A percentile compares a stretch with the other conserved stretches of the same genome.
phyloP scores from a whole-genome alignment of 768 basidiomycete genomes.

The Tricholoma flavovirens region DNA sequence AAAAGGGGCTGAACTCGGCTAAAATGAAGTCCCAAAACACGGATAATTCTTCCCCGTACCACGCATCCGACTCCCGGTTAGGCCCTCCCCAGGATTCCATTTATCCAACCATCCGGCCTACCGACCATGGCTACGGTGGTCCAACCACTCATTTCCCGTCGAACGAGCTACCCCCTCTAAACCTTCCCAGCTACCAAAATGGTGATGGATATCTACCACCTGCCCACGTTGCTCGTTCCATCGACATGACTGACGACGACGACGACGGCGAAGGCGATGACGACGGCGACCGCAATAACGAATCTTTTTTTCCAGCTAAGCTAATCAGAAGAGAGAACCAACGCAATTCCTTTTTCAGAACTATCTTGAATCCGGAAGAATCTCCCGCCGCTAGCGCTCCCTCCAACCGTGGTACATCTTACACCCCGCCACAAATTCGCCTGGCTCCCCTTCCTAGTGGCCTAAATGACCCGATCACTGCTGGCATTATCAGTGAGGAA shows the following conservation, averaged over 20 bases:
- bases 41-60: slow-evolving; percentile 28
- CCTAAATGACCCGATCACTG: slow-evolving; percentile 62
- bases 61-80: slow-evolving; percentile 27
- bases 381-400: slow-evolving; percentile 30
- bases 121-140: slow-evolving; percentile 28
- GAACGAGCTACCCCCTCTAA: slow-evolving; percentile 46
- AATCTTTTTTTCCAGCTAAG: slow-evolving; percentile 66
- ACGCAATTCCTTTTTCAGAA: slow-evolving; percentile 75
- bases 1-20: slow-evolving; percentile 74
- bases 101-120: slow-evolving; percentile 23
- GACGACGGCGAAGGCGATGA: slow-evolving; percentile 64
- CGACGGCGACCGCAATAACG: slow-evolving; percentile 54
- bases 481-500: slow-evolving; percentile 63
- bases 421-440: slow-evolving; percentile 34
- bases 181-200: slow-evolving; percentile 30
- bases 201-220: slow-evolving; percentile 31
- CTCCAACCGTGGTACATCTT: slow-evolving; percentile 32
- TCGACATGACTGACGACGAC: slow-evolving; percentile 60
- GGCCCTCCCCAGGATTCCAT: slow-evolving; percentile 23
- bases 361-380: slow-evolving; percentile 72
- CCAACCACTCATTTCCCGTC: slow-evolving; percentile 34
- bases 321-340: slow-evolving; percentile 67
- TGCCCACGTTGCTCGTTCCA: slow-evolving; percentile 31
- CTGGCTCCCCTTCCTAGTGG: slow-evolving; percentile 32
- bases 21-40: slow-evolving; percentile 62